These are phyloP conservation scores for Kodamaea neixiangensis DNA, from an alignment of 805 yeast genomes.

Conservation along the genomic window DNA sequence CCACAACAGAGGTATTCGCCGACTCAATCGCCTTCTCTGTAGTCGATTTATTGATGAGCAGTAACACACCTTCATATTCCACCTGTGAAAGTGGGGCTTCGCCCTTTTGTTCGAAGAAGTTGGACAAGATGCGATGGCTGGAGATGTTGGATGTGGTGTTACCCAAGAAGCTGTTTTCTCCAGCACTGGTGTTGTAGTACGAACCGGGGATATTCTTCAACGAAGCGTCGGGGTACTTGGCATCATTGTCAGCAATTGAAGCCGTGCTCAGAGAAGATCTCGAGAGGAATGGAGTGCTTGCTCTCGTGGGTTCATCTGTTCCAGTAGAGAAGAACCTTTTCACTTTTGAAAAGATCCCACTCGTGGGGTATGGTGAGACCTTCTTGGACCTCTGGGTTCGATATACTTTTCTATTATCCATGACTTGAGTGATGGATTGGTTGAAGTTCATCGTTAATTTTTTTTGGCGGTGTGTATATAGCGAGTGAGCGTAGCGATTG, in stretches of 20 bases:
- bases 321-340: slow-evolving; percentile 24
- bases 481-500: not conserved
- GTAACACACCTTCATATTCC: slow-evolving; percentile 79
- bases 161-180: not conserved
- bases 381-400: slow-evolving; percentile 29
- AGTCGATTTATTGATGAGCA: slow-evolving; percentile 10
- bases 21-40: not conserved
- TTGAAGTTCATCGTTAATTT: not conserved
- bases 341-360: slow-evolving; percentile 30
- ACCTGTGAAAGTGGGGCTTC: slow-evolving; percentile 68
- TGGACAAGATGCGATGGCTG: slow-evolving; percentile 58
- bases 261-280: slow-evolving; percentile 4
- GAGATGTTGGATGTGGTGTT: slow-evolving; percentile 22
- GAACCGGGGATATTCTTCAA: slow-evolving; percentile 13
- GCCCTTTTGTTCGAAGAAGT: slow-evolving; percentile 75
- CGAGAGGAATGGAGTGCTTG: slow-evolving; percentile 1
- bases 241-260: not conserved
- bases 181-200: slow-evolving; percentile 11
- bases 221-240: slow-evolving; percentile 5
- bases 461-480: not conserved
- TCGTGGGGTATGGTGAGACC: slow-evolving; percentile 25
- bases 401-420: slow-evolving; percentile 40
- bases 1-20: slow-evolving; percentile 4
- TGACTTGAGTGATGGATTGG: slow-evolving; percentile 11
- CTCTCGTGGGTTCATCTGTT: not conserved